phyloP scores from a whole-genome alignment of 1,284 basidiomycete species.

The Cryptococcus sp. region DNA sequence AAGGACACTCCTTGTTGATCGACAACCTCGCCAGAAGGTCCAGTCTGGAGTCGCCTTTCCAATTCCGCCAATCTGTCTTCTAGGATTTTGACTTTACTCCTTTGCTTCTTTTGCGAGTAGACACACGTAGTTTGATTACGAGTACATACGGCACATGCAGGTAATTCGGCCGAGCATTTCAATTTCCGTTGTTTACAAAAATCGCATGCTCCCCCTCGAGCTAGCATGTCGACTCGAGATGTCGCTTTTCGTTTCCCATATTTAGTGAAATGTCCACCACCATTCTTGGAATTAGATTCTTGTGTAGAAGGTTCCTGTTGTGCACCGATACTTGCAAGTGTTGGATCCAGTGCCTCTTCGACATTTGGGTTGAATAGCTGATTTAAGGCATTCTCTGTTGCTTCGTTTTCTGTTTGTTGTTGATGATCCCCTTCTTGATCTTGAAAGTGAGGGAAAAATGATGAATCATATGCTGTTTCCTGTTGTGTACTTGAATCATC shows the following conservation, averaged over 20 bases:
- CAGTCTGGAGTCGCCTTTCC: conserved; percentile 22
- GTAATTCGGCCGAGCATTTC: conserved; percentile 43
- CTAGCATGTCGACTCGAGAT: conserved; percentile 39
- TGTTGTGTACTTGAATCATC: too few relatives aligned
- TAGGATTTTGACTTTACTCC: conserved; percentile 36
- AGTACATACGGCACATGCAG: conserved; percentile 38
- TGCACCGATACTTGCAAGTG: background rate
- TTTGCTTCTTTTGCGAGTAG: conserved; percentile 45
- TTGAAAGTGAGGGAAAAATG: too few relatives aligned
- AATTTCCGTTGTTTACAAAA: conserved; percentile 48
- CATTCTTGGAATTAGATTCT: too few relatives aligned
- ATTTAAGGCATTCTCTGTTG: background rate
- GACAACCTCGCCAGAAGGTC: background rate
- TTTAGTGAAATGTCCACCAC: too few relatives aligned
- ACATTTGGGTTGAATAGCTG: background rate
- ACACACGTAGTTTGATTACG: conserved; percentile 38
- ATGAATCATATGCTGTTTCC: too few relatives aligned
- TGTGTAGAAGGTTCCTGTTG: background rate
- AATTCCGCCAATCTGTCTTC: conserved; percentile 44
- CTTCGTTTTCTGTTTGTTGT: background rate
- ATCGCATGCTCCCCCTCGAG: conserved; percentile 46
- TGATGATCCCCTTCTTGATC: too few relatives aligned
- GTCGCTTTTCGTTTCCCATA: conserved; percentile 39
- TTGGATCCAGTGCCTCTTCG: background rate
- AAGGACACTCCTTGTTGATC: background rate